phyloP scores from a whole-genome alignment of 1,139 yeast species.

The Candida smagusa region DNA sequence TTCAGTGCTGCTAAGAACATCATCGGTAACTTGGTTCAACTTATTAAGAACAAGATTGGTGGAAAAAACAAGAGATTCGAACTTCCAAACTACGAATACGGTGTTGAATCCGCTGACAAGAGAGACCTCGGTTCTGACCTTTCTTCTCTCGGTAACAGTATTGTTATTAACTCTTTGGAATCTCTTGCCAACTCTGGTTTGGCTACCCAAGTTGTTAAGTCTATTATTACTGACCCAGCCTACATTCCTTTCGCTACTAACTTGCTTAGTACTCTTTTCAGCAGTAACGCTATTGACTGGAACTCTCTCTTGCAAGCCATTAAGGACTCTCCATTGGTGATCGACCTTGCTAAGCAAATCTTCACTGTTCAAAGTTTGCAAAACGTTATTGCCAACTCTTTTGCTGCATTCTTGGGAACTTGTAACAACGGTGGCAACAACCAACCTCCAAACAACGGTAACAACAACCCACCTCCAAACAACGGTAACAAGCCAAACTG shows the following conservation, averaged over 20 bases:
- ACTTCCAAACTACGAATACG: slow-evolving; percentile 6
- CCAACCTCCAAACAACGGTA: neutral
- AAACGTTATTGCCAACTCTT: slow-evolving; percentile 39
- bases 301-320: slow-evolving; percentile 30
- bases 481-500: slow-evolving; percentile 9
- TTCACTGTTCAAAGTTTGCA: slow-evolving; percentile 32
- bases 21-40: slow-evolving; percentile 26
- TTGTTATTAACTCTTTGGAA: slow-evolving; percentile 38
- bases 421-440: slow-evolving; percentile 17
- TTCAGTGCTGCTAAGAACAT: slow-evolving; percentile 31
- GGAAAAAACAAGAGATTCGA: slow-evolving; percentile 22
- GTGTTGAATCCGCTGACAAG: slow-evolving; percentile 11
- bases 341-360: slow-evolving; percentile 34
- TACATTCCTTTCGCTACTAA: slow-evolving; percentile 38
- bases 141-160: slow-evolving; percentile 15
- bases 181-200: slow-evolving; percentile 43
- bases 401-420: slow-evolving; percentile 42
- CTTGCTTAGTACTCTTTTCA: slow-evolving; percentile 31
- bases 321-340: slow-evolving; percentile 34
- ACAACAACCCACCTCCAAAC: slow-evolving; percentile 7
- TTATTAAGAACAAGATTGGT: slow-evolving; percentile 26
- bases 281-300: slow-evolving; percentile 28
- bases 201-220: slow-evolving; percentile 39
- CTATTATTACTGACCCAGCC: slow-evolving; percentile 36
- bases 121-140: slow-evolving; percentile 16